Base-by-base conservation (phyloP, 2,329 filamentous ascomycete species). In the Rhexocercosporidium sp. region DNA sequence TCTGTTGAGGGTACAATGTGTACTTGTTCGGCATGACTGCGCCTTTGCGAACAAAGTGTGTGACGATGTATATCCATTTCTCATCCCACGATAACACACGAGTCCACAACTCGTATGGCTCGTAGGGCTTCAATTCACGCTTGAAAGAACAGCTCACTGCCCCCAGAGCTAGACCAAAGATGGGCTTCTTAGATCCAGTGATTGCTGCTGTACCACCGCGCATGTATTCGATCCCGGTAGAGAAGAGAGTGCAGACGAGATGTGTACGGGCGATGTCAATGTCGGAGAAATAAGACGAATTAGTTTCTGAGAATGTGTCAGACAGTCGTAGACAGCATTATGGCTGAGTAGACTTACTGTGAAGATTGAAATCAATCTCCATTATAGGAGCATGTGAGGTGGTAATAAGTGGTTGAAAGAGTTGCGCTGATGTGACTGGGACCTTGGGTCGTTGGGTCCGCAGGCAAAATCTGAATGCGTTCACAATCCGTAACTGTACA, bases 51-150 rank as follows among this genome's bases (percentile, higher is more conserved):
- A 87, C 79, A 70, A 88, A 88, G 68, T 84, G 85, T 1, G 80
- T 85, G 29, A 85, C 76, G 25, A 87, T 57, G 78, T 92, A 93
- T 67, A 94, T 75, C 92, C 92, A 95, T 80, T 94, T 94, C 76
- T 88, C 85, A 78, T 95, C 92, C 92, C 92, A 94, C 65, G 82
- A 79, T n/a, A 93, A 82, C 20, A 94, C 78, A 59, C 89, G 84
- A 37, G 84, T 89, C 85, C 90, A 92, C 77, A 93, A 85, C 81
- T 94, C 90, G 78, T 91, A 94, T n/a, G 79, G 78, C 75, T 88
- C 84, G 74, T 88, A 90, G 0, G 89, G 86, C 70, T 85, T 85
- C 70, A 94, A 90, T 81, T 94, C 92, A 59, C 83, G 82, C 78
- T 88, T 88, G 80, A 94, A 94, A 70, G 79, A 81, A 73, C 84